phyloP scores from a whole-genome alignment of 805 yeast genomes.

The Candida nitratophila region DNA sequence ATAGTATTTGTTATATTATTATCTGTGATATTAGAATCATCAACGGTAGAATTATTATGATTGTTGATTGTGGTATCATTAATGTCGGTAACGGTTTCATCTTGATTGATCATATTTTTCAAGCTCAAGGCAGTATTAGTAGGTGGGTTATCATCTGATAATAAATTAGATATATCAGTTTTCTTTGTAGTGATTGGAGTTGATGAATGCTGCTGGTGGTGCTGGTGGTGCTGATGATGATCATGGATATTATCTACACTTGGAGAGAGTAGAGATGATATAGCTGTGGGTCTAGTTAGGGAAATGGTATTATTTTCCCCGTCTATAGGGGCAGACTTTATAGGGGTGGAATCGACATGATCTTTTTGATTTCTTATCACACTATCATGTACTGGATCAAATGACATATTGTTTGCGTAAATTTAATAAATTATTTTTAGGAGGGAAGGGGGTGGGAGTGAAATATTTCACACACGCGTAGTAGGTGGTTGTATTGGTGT shows the following conservation, averaged over 20 bases:
- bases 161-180: not conserved
- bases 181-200: not conserved
- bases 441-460: too few species aligned
- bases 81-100: not conserved
- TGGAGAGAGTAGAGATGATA: not conserved
- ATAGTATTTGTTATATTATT: too few species aligned
- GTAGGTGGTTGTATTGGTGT: too few species aligned
- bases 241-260: conserved; percentile 8
- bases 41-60: not conserved
- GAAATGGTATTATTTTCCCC: not conserved
- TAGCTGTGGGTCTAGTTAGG: not conserved
- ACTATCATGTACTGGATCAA: conserved; percentile 22
- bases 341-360: not conserved
- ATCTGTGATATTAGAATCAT: not conserved
- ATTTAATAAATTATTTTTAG: too few species aligned
- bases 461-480: too few species aligned
- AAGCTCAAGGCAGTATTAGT: conserved; percentile 8
- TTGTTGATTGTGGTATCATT: not conserved
- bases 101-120: not conserved
- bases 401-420: conserved; percentile 14
- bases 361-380: conserved; percentile 3
- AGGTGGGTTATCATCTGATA: not conserved
- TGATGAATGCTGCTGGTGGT: not conserved
- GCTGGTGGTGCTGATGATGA: too few species aligned
- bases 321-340: not conserved